A percentile compares a stretch with the other conserved stretches of the same genome.
Evolutionary conservation across 371 early-diverging fungal species (phyloP).

Genomic region (Lichtheimia ornata): DNA sequence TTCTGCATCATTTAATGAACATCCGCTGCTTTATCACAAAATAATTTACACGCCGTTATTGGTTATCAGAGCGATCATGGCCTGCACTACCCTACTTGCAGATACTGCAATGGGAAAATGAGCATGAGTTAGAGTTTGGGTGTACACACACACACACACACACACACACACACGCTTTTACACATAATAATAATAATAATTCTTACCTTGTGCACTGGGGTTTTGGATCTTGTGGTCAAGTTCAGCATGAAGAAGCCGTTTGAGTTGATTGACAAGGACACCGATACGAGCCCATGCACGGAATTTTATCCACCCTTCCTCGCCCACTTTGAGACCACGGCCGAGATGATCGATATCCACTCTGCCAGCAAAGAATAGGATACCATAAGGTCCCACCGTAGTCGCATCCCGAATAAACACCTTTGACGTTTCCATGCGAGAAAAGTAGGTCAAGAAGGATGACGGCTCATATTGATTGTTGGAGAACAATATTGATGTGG

Average conservation of each 20-base stretch:
- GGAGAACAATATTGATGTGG: constrained; percentile 69
- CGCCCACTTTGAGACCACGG: constrained; percentile 58
- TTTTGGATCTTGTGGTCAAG: constrained; percentile 74
- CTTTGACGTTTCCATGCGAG: constrained; percentile 70
- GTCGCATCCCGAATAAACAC: constrained; percentile 82
- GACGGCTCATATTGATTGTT: constrained; percentile 56
- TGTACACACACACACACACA: no score
- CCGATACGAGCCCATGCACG: constrained; percentile 83
- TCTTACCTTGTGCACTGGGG: constrained; percentile 61
- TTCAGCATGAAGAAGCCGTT: constrained; percentile 65
- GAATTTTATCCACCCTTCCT: constrained; percentile 64
- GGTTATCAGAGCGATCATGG: constrained; percentile 54
- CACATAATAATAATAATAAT: constrained; percentile 46
- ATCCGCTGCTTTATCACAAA: constrained; percentile 6
- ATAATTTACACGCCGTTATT: constrained; percentile 49
- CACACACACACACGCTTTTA: constrained; percentile 8
- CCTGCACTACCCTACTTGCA: constrained; percentile 53
- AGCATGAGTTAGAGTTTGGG: constrained; percentile 7
- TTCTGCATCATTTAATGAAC: background rate
- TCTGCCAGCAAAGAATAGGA: constrained; percentile 74
- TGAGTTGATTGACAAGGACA: constrained; percentile 75
- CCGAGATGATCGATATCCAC: constrained; percentile 73
- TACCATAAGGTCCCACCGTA: constrained; percentile 60
- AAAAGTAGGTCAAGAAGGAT: constrained; percentile 74
- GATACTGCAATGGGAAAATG: constrained; percentile 27